Evolutionary conservation across 495 filamentous ascomycete species (phyloP).

Genomic region (Cenococcum geophilum): DNA sequence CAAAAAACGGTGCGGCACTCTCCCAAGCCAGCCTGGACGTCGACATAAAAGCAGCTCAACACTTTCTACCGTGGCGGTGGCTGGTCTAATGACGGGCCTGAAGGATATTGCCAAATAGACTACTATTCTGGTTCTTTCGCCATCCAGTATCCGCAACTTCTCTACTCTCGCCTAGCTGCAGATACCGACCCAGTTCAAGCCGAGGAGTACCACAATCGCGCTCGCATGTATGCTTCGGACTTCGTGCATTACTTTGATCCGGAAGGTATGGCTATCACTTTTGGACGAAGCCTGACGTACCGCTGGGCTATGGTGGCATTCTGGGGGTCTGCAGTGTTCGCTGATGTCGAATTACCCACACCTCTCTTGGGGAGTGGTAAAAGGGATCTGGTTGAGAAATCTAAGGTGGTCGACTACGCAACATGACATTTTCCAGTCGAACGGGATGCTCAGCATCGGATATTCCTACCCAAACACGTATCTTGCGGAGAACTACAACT

Average conservation of each 20-base stretch:
- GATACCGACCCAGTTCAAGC: constrained; percentile 60
- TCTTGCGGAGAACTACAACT: constrained; percentile 76
- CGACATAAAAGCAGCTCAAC: constrained; percentile 69
- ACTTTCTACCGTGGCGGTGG: constrained; percentile 73
- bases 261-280: constrained; percentile 63
- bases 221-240: constrained; percentile 58
- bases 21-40: constrained; percentile 59
- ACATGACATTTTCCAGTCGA: constrained; percentile 62
- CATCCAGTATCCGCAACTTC: constrained; percentile 69
- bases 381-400: constrained; percentile 66
- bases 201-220: constrained; percentile 63
- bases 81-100: constrained; percentile 75
- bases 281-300: constrained; percentile 70
- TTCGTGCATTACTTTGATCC: constrained; percentile 69
- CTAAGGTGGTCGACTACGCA: constrained; percentile 74
- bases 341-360: constrained; percentile 61
- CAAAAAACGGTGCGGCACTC: constrained; percentile 61
- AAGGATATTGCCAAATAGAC: constrained; percentile 72
- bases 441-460: constrained; percentile 68
- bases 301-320: constrained; percentile 77
- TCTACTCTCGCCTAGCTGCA: constrained; percentile 67
- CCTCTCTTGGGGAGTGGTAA: constrained; percentile 73
- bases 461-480: constrained; percentile 77
- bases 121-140: constrained; percentile 78
- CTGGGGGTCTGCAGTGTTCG: constrained; percentile 72